A percentile compares a stretch with the other conserved stretches of the same genome.
Evolutionary conservation across 1,284 basidiomycete species (phyloP).

Genomic region (Pseudozyma pruni): DNA sequence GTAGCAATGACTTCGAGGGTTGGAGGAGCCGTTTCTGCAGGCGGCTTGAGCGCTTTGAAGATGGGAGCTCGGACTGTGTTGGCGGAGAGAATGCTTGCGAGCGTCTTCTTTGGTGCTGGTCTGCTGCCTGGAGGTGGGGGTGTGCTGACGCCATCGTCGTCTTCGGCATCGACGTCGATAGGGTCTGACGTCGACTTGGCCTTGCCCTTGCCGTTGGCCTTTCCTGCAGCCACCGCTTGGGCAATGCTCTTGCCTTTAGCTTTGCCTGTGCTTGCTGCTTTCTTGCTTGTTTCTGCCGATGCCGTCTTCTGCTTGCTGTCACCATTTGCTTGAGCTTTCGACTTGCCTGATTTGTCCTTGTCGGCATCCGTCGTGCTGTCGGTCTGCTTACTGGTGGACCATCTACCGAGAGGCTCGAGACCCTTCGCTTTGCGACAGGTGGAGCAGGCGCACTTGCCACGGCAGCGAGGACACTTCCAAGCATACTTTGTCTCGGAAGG

Average conservation of each 20-base stretch:
- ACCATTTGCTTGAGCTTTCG: constrained; percentile 1
- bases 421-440: constrained; percentile 33
- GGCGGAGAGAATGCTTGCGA: constrained; percentile 18
- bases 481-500: constrained; percentile 44
- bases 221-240: constrained; percentile 17
- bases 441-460: constrained; percentile 35
- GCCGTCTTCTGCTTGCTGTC: neutral
- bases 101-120: constrained; percentile 19
- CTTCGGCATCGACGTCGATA: constrained; percentile 4
- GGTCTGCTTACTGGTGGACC: constrained; percentile 2
- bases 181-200: constrained; percentile 11
- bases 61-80: constrained; percentile 10
- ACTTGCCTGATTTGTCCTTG: constrained; percentile 1
- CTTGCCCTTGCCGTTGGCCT: constrained; percentile 11
- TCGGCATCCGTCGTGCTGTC: neutral
- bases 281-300: constrained; percentile 1
- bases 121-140: constrained; percentile 28
- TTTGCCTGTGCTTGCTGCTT: constrained; percentile 10
- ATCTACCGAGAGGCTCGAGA: constrained; percentile 30
- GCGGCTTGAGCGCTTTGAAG: constrained; percentile 41
- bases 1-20: constrained; percentile 44
- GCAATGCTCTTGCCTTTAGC: constrained; percentile 17
- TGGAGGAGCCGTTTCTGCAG: constrained; percentile 29
- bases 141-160: constrained; percentile 32
- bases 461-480: constrained; percentile 49